Conservation (phyloP, 2,329 filamentous ascomycete species). For the Arthrobotrys iridis region DNA sequence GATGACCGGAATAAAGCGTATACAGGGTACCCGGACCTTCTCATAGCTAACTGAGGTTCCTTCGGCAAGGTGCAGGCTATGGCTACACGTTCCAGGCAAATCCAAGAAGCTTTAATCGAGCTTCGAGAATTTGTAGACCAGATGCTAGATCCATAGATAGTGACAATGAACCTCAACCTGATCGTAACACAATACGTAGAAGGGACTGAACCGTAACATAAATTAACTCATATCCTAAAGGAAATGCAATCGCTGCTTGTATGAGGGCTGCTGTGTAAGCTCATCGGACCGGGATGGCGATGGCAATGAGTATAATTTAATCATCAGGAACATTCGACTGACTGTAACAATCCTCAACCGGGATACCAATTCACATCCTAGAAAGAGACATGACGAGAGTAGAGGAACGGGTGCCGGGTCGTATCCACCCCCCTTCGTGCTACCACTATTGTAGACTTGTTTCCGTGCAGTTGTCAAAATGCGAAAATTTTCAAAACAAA, state of each 20-base stretch:
- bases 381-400: background rate
- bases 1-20: constrained; percentile 13
- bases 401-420: background rate
- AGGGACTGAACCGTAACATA: background rate
- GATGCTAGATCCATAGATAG: constrained; percentile 18
- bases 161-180: background rate
- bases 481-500: too few species aligned
- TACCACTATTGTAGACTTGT: background rate
- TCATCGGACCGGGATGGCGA: background rate
- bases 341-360: background rate
- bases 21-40: background rate
- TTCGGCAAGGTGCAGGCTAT: background rate
- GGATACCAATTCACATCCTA: background rate
- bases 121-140: constrained; percentile 14
- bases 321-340: too few species aligned
- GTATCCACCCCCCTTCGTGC: background rate
- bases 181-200: constrained; percentile 21
- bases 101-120: background rate
- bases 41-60: background rate
- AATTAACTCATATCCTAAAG: background rate
- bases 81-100: background rate
- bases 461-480: background rate
- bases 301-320: too few species aligned
- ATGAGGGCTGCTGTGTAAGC: constrained; percentile 4
- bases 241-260: background rate